Evolutionary conservation across 192 early-diverging fungal genomes (phyloP).

Genomic region (Coemansia sp.): DNA sequence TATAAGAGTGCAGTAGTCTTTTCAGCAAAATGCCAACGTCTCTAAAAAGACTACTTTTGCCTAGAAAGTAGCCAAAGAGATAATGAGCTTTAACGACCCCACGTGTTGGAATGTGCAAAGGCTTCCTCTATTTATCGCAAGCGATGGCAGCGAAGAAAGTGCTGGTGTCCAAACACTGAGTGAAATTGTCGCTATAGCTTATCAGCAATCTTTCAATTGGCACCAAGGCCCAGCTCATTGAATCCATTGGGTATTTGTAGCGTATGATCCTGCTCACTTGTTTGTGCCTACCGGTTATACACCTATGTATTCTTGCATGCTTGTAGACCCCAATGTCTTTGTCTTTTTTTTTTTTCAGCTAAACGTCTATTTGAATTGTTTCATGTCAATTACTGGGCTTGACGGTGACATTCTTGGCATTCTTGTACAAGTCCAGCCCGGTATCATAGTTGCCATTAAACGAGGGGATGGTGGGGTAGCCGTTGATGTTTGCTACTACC

Average conservation of each 20-base stretch:
- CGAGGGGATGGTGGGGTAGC: constrained; percentile 27
- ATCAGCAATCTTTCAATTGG: too few relatives aligned
- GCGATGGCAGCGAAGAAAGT: too few relatives aligned
- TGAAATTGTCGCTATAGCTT: too few relatives aligned
- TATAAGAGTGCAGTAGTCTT: not conserved
- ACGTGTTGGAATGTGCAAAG: too few relatives aligned
- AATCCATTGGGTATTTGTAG: too few relatives aligned
- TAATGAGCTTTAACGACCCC: not conserved
- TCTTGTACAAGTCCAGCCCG: constrained; percentile 11
- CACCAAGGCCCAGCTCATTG: too few relatives aligned
- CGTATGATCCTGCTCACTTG: too few relatives aligned
- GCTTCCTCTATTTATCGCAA: too few relatives aligned
- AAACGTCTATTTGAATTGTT: not conserved
- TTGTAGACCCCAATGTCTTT: too few relatives aligned
- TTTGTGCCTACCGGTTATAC: too few relatives aligned
- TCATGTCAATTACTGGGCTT: not conserved
- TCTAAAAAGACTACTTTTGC: not conserved
- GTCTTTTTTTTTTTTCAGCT: not conserved
- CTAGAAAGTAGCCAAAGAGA: not conserved
- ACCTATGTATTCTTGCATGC: too few relatives aligned
- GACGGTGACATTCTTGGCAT: constrained; percentile 14
- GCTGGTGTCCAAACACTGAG: too few relatives aligned
- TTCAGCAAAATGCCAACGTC: not conserved
- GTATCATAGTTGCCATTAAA: constrained; percentile 20
- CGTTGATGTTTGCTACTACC: constrained; percentile 37